Conservation (phyloP, 2,329 filamentous ascomycete genomes). For the Paraphoma sp. region DNA sequence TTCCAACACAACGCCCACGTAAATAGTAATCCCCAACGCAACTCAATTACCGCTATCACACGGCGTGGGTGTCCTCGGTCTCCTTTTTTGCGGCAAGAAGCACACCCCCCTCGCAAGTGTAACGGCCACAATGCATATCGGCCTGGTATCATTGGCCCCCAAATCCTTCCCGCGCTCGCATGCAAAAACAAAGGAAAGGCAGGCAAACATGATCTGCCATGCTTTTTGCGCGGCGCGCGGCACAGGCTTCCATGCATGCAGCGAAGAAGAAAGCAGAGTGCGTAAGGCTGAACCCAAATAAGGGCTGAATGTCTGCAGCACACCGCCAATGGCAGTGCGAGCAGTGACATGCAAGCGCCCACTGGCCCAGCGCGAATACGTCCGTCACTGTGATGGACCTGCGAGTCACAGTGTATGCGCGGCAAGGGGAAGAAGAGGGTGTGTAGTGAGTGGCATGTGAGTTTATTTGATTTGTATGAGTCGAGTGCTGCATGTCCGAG, state of each 20-base stretch:
- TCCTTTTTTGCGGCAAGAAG: neutral
- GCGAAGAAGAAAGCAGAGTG: neutral
- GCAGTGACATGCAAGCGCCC: slow-evolving; percentile 14
- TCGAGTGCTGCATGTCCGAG: slow-evolving; percentile 4
- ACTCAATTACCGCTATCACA: slow-evolving; percentile 2
- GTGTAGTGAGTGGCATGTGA: slow-evolving; percentile 17
- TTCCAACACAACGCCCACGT: neutral
- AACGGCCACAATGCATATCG: slow-evolving; percentile 6
- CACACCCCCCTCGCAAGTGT: neutral
- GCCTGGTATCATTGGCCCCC: slow-evolving; percentile 3
- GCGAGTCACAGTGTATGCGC: slow-evolving; percentile 17
- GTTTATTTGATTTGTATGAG: slow-evolving; percentile 5
- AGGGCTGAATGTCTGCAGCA: neutral
- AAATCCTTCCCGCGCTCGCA: slow-evolving; percentile 5
- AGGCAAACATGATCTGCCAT: slow-evolving; percentile 1
- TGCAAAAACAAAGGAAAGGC: neutral
- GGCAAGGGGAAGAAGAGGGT: slow-evolving; percentile 7
- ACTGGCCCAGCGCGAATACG: slow-evolving; percentile 12
- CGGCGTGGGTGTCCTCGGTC: neutral
- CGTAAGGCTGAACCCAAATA: slow-evolving; percentile 15
- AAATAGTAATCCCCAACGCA: slow-evolving; percentile 1
- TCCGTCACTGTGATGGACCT: slow-evolving; percentile 13
- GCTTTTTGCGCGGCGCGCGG: slow-evolving; percentile 6
- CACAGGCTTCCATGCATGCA: slow-evolving; percentile 12
- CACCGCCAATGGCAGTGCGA: slow-evolving; percentile 10